A percentile compares a stretch with the other conserved stretches of the same genome.
Conservation (phyloP, 805 yeast species). For the Tetrapisispora arboricola region DNA sequence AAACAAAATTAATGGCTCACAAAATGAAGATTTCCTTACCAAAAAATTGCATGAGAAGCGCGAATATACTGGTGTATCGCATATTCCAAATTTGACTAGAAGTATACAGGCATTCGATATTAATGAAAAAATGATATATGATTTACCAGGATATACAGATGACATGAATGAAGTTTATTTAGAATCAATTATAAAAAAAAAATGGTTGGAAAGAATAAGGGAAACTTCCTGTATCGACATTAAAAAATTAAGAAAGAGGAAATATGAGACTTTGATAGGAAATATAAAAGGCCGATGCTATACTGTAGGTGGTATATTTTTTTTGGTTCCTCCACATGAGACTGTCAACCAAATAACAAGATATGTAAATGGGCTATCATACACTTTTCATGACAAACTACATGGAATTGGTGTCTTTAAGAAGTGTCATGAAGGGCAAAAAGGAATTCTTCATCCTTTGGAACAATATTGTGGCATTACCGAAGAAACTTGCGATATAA, state of each 20-base stretch:
- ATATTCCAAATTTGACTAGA: conserved; percentile 66
- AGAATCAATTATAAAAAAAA: conserved; percentile 22
- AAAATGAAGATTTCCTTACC: not conserved
- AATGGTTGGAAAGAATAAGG: conserved; percentile 23
- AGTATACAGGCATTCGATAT: conserved; percentile 34
- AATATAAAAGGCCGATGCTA: conserved; percentile 32
- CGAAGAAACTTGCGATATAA: conserved; percentile 7
- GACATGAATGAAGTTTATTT: conserved; percentile 16
- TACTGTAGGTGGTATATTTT: conserved; percentile 54
- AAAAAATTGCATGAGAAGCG: conserved; percentile 4
- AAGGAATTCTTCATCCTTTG: conserved; percentile 22
- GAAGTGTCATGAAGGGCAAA: conserved; percentile 7
- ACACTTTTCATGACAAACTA: conserved; percentile 25
- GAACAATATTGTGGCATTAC: conserved; percentile 24
- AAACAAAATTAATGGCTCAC: too few relatives aligned
- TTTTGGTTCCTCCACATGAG: conserved; percentile 42
- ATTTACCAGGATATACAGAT: conserved; percentile 33
- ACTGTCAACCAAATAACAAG: conserved; percentile 40
- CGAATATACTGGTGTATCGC: conserved; percentile 30
- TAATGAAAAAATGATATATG: conserved; percentile 24
- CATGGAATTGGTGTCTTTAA: conserved; percentile 27
- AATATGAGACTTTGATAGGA: conserved; percentile 32
- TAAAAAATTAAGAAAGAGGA: conserved; percentile 22
- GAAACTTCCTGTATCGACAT: conserved; percentile 26
- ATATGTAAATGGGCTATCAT: conserved; percentile 34